phyloP scores from a whole-genome alignment of 176 grass and related monocot species.

The Urochloa ruziziensis region DNA sequence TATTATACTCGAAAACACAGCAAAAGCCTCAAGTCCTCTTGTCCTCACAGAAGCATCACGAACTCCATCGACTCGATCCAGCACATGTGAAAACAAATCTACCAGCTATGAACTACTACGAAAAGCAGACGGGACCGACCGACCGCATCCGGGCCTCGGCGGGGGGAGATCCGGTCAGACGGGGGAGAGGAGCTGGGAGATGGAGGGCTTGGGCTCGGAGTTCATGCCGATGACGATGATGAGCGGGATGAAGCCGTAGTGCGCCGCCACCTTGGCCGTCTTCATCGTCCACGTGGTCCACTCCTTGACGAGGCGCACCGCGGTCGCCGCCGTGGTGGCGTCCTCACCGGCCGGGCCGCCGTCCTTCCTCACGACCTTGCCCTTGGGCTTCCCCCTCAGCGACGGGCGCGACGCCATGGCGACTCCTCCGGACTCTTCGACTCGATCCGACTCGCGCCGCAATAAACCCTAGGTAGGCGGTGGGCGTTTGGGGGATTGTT shows the following conservation, averaged over 20 bases:
- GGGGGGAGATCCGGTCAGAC: constrained; percentile 34
- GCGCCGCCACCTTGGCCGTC: constrained; percentile 74
- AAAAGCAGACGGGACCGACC: neutral
- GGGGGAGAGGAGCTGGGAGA: constrained; percentile 69
- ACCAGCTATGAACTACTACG: neutral
- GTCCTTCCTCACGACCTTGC: constrained; percentile 40
- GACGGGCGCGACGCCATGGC: constrained; percentile 58
- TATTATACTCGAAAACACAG: constrained; percentile 30
- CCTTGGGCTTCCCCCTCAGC: constrained; percentile 45
- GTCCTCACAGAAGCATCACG: neutral
- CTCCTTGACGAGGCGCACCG: constrained; percentile 56
- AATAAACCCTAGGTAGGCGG: constrained; percentile 46
- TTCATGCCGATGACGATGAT: constrained; percentile 87
- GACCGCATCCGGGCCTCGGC: neutral
- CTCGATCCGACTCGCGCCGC: neutral
- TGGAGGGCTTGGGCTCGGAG: constrained; percentile 67
- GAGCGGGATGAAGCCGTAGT: constrained; percentile 90
- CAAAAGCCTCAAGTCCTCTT: neutral
- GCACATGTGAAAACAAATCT: neutral
- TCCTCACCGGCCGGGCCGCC: constrained; percentile 22
- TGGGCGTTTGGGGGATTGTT: constrained; percentile 2
- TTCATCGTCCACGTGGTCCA: constrained; percentile 90
- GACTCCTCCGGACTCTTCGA: neutral
- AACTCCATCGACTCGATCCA: neutral
- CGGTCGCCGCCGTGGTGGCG: constrained; percentile 2